phyloP scores from a whole-genome alignment of 2,329 filamentous ascomycete genomes.

The Myriosclerotinia duriaeana region DNA sequence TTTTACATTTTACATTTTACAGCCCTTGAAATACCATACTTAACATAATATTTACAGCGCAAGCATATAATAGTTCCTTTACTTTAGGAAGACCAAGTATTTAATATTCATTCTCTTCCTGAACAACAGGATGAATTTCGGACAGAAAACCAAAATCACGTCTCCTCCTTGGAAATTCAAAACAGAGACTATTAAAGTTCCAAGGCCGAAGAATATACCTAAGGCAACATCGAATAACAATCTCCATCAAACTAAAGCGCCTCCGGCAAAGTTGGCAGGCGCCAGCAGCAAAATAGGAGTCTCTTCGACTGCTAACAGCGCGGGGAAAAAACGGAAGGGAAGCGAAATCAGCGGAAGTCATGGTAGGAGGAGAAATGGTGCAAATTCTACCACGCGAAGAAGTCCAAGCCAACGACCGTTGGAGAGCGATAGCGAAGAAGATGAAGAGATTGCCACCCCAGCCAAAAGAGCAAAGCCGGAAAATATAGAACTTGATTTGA shows the following conservation, averaged over 20 bases:
- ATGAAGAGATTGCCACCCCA: constrained; percentile 1
- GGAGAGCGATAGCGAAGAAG: constrained; percentile 20
- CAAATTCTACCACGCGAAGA: background rate
- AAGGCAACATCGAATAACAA: constrained; percentile 1
- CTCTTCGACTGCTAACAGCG: background rate
- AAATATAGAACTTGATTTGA: constrained; percentile 29
- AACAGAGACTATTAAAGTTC: constrained; percentile 9
- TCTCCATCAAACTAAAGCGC: background rate
- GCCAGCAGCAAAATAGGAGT: constrained; percentile 7
- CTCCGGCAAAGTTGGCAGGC: background rate
- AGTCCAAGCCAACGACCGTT: constrained; percentile 17
- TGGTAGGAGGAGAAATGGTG: background rate
- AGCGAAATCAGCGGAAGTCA: constrained; percentile 10
- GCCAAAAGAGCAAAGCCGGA: constrained; percentile 30
- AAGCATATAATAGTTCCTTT: background rate
- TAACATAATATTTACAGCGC: background rate
- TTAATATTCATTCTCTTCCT: background rate
- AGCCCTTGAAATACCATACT: no score
- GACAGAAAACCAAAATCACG: background rate
- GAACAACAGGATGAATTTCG: constrained; percentile 7
- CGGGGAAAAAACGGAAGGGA: constrained; percentile 21
- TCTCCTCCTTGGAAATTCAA: constrained; percentile 5
- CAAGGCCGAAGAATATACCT: constrained; percentile 7
- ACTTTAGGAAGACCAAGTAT: background rate
- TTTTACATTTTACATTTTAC: no score